phyloP scores from a whole-genome alignment of 768 basidiomycete genomes.

The Leucocoprinus birnbaumii region DNA sequence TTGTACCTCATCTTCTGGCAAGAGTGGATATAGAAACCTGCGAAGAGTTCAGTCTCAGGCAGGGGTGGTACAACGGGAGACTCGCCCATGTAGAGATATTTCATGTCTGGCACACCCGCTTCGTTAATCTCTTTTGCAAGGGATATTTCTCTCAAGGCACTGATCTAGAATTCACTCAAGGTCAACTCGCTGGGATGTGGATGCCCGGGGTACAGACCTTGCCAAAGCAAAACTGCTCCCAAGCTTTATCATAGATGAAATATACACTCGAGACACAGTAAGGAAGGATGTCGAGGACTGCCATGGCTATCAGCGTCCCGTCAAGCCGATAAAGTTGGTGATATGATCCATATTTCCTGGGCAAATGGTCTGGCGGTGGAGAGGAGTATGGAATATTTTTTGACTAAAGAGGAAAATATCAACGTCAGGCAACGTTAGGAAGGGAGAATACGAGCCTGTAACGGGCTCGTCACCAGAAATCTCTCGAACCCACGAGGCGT shows the following conservation, averaged over 20 bases:
- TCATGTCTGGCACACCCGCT: conserved; percentile 62
- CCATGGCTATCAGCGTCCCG: conserved; percentile 78
- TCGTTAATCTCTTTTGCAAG: conserved; percentile 73
- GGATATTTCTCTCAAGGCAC: conserved; percentile 78
- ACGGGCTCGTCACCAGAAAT: conserved; percentile 80
- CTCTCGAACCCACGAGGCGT: conserved; percentile 51
- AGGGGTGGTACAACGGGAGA: background rate
- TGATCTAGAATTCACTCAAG: conserved; percentile 47
- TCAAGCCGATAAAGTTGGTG: conserved; percentile 89
- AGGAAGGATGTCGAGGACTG: conserved; percentile 89
- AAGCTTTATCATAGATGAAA: conserved; percentile 81
- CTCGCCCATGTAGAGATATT: conserved; percentile 85
- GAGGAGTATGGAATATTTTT: conserved; percentile 59
- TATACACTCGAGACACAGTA: conserved; percentile 80
- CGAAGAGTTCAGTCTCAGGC: background rate
- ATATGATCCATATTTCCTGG: conserved; percentile 84
- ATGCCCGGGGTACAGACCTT: conserved; percentile 45
- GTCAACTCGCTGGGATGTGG: background rate
- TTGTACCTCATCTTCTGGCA: conserved; percentile 98
- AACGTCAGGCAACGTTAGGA: background rate
- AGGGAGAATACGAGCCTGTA: conserved; percentile 46
- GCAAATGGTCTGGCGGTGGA: conserved; percentile 54
- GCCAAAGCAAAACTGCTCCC: conserved; percentile 70
- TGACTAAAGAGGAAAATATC: conserved; percentile 34
- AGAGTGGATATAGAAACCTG: conserved; percentile 91